Conservation (phyloP, 371 early-diverging fungal species). For the Lichtheimia ornata region DNA sequence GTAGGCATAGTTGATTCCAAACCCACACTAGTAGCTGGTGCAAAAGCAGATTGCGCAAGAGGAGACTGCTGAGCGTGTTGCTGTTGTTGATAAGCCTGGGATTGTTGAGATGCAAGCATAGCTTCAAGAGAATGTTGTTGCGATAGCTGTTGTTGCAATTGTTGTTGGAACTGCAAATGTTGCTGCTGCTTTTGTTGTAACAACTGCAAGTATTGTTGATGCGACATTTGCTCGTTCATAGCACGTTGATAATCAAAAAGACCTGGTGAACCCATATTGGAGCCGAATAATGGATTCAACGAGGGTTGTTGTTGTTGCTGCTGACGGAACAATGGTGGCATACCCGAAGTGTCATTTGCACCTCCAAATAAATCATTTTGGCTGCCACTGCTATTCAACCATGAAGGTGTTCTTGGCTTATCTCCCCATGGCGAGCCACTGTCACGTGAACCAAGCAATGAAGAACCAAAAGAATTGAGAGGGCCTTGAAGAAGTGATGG, state of each 20-base stretch:
- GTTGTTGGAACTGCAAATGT: constrained; percentile 51
- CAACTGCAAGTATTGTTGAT: constrained; percentile 53
- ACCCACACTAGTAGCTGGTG: neutral
- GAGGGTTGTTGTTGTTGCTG: constrained; percentile 24
- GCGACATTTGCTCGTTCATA: constrained; percentile 33
- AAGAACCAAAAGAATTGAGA: constrained; percentile 26
- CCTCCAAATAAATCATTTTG: constrained; percentile 35
- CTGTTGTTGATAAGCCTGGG: constrained; percentile 27
- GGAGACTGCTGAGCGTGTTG: constrained; percentile 16
- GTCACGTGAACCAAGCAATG: constrained; percentile 29
- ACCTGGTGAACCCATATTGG: constrained; percentile 23
- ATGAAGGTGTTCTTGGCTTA: constrained; percentile 28
- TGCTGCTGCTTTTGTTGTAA: constrained; percentile 58
- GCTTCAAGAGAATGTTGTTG: constrained; percentile 45
- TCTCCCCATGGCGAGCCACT: constrained; percentile 31
- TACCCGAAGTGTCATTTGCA: constrained; percentile 12
- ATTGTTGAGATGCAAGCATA: constrained; percentile 22
- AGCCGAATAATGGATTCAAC: constrained; percentile 35
- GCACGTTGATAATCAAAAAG: constrained; percentile 42
- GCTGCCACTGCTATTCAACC: constrained; percentile 25
- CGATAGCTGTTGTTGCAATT: constrained; percentile 44
- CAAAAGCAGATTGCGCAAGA: constrained; percentile 2
- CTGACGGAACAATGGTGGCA: constrained; percentile 23
- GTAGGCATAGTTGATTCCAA: neutral
- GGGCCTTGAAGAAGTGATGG: constrained; percentile 26